Base-by-base conservation (phyloP, 768 basidiomycete genomes). In the Dioszegia hungarica region DNA sequence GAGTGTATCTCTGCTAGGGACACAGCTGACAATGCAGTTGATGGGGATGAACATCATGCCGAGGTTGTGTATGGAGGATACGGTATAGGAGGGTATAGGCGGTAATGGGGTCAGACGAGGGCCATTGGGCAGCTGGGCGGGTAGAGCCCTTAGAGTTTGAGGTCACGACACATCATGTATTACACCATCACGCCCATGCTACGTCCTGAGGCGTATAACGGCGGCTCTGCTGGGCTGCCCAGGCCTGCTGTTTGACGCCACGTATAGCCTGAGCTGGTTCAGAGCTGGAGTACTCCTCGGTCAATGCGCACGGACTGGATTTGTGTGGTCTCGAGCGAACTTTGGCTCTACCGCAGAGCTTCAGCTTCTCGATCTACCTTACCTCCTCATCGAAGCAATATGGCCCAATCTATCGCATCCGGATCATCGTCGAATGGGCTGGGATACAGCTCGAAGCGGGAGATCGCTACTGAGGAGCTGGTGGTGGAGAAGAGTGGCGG, bases 41-140 rank as follows among this genome's bases (percentile, higher is more conserved):
- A 90, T 94, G 89, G 91, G 90, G 10, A 95, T 95, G 92, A 94
- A 94, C 72, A 86, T 94, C 41, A 87, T 94, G 17, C 92, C 92
- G 47, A 86, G 90, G 31, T 79, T 94, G 45, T 80, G 92, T 51
- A 81, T 95, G 54, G 90, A 89, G 67, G 90, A 91, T 77, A 88
- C 71, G 14, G 72, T 74, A 4, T 66, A 64, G 55, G 15, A 3
- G 24, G 9, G 20, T 9, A 24, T 17, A 10, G 4, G 12, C 8
- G 51, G 27, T 2, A 6, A 20, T 5, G 27, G 24, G 25, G 19
- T n/a, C 10, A 43, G 39, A 31, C 20, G 39, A 12, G 41, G 47
- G 29, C 9, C 10, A 48, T 6, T 4, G 47, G 10, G 40, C n/a
- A 25, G 24, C 8, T 6, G 40, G 40, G 40, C n/a, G n/a, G n/a